Conservation (phyloP, 768 basidiomycete genomes). For the Suillus occidentalis region DNA sequence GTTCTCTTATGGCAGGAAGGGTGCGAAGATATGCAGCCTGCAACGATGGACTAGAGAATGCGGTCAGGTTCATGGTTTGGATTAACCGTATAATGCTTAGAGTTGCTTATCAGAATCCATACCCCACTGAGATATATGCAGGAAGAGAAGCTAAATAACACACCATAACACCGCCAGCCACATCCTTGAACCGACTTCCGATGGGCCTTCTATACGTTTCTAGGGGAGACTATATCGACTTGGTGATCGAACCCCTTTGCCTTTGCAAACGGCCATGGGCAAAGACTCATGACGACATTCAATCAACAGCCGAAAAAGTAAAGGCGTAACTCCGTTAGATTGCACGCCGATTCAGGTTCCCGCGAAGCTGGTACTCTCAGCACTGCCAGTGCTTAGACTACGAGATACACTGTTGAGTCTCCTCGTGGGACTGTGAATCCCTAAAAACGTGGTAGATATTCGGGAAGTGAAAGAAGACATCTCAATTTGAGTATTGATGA, state of each 20-base stretch:
- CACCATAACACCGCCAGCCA: neutral
- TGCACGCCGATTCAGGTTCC: neutral
- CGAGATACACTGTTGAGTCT: neutral
- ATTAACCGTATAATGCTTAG: neutral
- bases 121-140: neutral
- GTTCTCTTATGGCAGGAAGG: conserved; percentile 85
- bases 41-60: conserved; percentile 1
- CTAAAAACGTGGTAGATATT: neutral
- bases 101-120: neutral
- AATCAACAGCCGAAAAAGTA: neutral
- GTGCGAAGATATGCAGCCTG: conserved; percentile 73
- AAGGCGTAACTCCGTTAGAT: neutral
- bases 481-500: neutral
- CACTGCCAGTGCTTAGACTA: no score
- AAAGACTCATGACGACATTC: neutral
- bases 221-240: neutral
- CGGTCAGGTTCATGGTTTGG: conserved; percentile 3
- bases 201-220: neutral
- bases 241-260: conserved; percentile 2
- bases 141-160: neutral
- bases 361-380: neutral
- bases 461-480: neutral
- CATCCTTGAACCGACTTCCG: neutral
- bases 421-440: neutral
- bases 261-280: neutral